These are phyloP conservation scores for Cladorrhinum sp. DNA, from an alignment of 2,329 filamentous ascomycete genomes.

Conservation along the genomic window DNA sequence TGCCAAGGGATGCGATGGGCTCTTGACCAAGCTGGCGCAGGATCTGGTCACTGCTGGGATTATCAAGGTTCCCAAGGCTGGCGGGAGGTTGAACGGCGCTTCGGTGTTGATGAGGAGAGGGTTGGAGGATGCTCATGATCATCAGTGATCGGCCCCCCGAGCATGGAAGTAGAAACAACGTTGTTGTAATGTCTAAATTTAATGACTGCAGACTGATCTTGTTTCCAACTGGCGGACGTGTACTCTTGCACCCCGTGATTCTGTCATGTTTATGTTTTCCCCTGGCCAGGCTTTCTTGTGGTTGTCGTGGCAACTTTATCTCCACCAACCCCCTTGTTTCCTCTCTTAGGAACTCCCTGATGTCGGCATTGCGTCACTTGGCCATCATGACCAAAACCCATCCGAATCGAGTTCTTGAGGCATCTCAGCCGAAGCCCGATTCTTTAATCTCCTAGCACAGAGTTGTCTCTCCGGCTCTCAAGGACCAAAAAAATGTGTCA, in stretches of 20 bases:
- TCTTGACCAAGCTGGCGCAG: conserved; percentile 52
- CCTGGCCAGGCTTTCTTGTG: not conserved
- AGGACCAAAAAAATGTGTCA: not conserved
- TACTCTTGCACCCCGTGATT: no score
- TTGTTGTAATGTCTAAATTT: conserved; percentile 8
- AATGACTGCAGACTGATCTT: no score
- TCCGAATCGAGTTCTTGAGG: no score
- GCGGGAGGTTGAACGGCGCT: conserved; percentile 28
- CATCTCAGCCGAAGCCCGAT: no score
- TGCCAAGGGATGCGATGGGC: conserved; percentile 58
- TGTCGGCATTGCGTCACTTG: not conserved
- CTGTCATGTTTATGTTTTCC: not conserved
- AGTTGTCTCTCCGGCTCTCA: not conserved
- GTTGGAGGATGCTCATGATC: not conserved
- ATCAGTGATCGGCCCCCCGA: not conserved
- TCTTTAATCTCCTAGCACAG: no score
- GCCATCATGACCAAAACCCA: not conserved
- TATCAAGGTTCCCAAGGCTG: conserved; percentile 43
- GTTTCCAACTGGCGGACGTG: no score
- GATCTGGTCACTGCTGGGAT: conserved; percentile 50
- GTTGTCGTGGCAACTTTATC: not conserved
- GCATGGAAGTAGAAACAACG: no score
- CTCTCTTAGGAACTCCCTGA: not conserved
- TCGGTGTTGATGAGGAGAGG: conserved; percentile 16
- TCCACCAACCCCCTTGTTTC: not conserved